These are phyloP conservation scores for Paulownia fortunei DNA, from an alignment of 257 asterid genomes.

Conservation along the genomic window DNA sequence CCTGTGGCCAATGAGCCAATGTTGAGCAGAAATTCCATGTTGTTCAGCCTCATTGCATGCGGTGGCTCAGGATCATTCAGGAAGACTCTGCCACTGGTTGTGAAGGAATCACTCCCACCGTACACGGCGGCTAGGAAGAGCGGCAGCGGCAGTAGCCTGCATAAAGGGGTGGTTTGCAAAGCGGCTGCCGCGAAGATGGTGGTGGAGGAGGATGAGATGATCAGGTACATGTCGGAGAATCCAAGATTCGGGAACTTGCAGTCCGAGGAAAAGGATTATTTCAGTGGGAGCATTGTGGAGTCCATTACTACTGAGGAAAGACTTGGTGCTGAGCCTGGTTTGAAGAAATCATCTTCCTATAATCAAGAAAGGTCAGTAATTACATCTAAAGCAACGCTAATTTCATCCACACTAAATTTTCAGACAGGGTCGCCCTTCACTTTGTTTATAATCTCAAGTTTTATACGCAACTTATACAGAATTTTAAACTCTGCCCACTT, in stretches of 20 bases:
- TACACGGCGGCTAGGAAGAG: conserved; percentile 57
- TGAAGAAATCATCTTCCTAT: conserved; percentile 83
- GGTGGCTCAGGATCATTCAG: conserved; percentile 77
- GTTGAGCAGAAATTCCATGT: conserved; percentile 65
- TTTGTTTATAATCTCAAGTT: too few relatives aligned
- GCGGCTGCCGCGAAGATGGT: conserved; percentile 37
- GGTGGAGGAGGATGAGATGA: conserved; percentile 44
- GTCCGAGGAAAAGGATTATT: conserved; percentile 75
- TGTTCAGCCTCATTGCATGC: conserved; percentile 77
- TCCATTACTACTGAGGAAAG: conserved; percentile 51
- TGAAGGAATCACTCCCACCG: conserved; percentile 26
- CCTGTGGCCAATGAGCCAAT: conserved; percentile 52
- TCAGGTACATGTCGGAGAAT: conserved; percentile 80
- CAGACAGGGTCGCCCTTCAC: too few relatives aligned
- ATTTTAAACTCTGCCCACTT: too few relatives aligned
- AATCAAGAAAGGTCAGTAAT: conserved; percentile 77
- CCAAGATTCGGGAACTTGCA: conserved; percentile 82
- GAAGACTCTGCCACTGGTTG: conserved; percentile 34
- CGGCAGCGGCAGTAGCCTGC: conserved; percentile 43
- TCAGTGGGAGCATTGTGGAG: conserved; percentile 93
- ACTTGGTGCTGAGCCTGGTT: conserved; percentile 31
- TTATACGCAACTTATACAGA: too few relatives aligned
- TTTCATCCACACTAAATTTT: too few relatives aligned
- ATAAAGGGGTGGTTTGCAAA: conserved; percentile 57
- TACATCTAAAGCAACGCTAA: too few relatives aligned